phyloP scores from a whole-genome alignment of 495 filamentous ascomycete genomes.

The Penicillium lividum region DNA sequence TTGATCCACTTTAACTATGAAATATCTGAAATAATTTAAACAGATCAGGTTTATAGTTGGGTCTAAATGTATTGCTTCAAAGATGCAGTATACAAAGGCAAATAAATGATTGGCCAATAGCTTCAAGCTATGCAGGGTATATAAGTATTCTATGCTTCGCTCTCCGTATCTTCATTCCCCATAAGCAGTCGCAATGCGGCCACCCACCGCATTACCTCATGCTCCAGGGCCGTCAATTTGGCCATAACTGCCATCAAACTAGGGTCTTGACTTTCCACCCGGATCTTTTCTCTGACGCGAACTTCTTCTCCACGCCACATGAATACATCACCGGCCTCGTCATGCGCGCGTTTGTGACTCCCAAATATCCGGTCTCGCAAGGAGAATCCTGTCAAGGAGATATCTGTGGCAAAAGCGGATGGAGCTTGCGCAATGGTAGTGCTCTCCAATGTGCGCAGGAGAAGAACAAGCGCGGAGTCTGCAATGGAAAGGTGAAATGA shows the following conservation, averaged over 20 bases:
- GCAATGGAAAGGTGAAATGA: conserved; percentile 76
- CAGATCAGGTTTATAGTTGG: background rate
- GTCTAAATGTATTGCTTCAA: background rate
- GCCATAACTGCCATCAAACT: conserved; percentile 82
- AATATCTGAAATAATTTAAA: background rate
- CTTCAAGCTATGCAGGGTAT: conserved; percentile 3
- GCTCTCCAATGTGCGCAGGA: conserved; percentile 76
- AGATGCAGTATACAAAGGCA: no score
- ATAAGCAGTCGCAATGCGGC: conserved; percentile 78
- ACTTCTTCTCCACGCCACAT: conserved; percentile 69
- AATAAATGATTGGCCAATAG: background rate
- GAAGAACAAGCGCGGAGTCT: conserved; percentile 75
- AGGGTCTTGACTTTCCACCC: conserved; percentile 89
- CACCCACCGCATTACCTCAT: conserved; percentile 67
- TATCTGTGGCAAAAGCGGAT: conserved; percentile 55
- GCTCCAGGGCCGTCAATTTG: conserved; percentile 80
- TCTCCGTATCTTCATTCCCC: conserved; percentile 57
- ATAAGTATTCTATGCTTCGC: conserved; percentile 26
- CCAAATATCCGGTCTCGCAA: conserved; percentile 58
- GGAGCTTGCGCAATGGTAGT: conserved; percentile 60
- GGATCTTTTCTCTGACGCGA: conserved; percentile 83
- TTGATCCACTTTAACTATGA: conserved; percentile 1
- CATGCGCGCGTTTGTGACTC: conserved; percentile 65
- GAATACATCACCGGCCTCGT: conserved; percentile 78
- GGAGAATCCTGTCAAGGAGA: conserved; percentile 57